These are phyloP conservation scores for Apophysomyces elegans DNA, from an alignment of 371 early-diverging fungal species.

Conservation along the genomic window DNA sequence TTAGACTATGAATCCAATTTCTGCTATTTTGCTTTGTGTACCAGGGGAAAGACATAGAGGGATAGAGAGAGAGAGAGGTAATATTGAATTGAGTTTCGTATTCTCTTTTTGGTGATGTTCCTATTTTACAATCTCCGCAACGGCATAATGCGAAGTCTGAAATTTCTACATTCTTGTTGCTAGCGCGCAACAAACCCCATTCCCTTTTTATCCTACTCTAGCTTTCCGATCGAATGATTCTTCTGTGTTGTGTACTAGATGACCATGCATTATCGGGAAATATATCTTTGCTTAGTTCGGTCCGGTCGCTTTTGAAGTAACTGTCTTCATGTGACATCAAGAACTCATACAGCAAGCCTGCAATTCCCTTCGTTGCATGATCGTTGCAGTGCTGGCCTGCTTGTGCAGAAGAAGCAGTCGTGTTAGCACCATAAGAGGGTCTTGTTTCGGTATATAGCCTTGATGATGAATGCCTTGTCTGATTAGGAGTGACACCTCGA, in stretches of 20 bases:
- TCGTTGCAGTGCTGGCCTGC: conserved; percentile 1
- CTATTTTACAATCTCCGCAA: conserved; percentile 10
- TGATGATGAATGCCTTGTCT: conserved; percentile 1
- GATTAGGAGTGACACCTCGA: conserved; percentile 6
- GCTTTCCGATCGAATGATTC: conserved; percentile 8
- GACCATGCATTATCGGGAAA: conserved; percentile 29
- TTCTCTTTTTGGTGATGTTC: background rate
- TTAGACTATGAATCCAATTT: too few relatives aligned
- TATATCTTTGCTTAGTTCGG: conserved; percentile 46
- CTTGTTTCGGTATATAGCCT: conserved; percentile 8
- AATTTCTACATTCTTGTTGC: conserved; percentile 7
- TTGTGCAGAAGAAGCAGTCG: conserved; percentile 8
- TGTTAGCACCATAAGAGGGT: background rate
- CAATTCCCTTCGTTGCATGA: conserved; percentile 13
- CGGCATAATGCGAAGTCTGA: conserved; percentile 9
- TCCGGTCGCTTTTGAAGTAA: conserved; percentile 43
- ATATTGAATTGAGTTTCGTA: background rate
- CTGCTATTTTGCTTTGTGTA: background rate
- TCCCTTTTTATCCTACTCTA: background rate
- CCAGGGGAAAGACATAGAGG: background rate
- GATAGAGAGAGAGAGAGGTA: too few relatives aligned
- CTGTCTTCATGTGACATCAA: conserved; percentile 37
- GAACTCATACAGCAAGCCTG: conserved; percentile 26
- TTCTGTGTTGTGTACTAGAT: conserved; percentile 3
- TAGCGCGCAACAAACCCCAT: background rate